Percentiles rank a stretch among this genome's conserved stretches.
Conservation (phyloP, 805 yeast species). For the Metschnikowia santaceciliae region DNA sequence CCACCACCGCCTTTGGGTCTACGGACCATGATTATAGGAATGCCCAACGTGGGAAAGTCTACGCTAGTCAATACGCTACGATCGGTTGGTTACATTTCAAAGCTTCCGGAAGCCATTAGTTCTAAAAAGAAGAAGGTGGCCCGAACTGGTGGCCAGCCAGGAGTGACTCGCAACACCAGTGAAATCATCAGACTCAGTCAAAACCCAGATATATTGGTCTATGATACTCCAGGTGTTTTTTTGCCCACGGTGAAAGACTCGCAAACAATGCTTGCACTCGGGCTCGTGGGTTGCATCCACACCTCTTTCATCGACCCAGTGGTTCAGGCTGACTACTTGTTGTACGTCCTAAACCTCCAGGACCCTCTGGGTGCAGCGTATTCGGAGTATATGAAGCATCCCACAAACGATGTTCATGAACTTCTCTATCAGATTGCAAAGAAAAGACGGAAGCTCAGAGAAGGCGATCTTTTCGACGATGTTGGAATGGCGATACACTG, state of each 20-base stretch:
- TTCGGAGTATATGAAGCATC: conserved; percentile 45
- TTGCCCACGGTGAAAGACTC: conserved; percentile 65
- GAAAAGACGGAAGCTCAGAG: conserved; percentile 31
- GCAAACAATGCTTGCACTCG: conserved; percentile 69
- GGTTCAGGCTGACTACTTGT: conserved; percentile 78
- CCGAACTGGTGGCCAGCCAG: conserved; percentile 81
- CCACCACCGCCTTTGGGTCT: conserved; percentile 85
- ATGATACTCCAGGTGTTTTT: conserved; percentile 93
- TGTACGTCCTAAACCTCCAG: conserved; percentile 68
- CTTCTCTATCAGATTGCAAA: conserved; percentile 49
- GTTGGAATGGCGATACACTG: conserved; percentile 61
- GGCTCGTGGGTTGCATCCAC: conserved; percentile 73
- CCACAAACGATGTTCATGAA: conserved; percentile 68
- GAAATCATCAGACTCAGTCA: conserved; percentile 63
- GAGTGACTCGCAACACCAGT: conserved; percentile 78
- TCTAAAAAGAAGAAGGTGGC: conserved; percentile 61
- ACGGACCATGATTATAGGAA: conserved; percentile 74
- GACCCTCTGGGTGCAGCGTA: conserved; percentile 45
- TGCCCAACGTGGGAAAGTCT: conserved; percentile 98
- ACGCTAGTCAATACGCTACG: conserved; percentile 77
- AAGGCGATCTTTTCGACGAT: conserved; percentile 44
- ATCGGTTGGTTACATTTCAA: conserved; percentile 31
- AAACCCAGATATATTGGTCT: conserved; percentile 62
- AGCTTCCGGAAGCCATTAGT: conserved; percentile 26
- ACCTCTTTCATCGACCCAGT: conserved; percentile 73